Conservation (phyloP, 768 basidiomycete genomes). For the Boletus speciosus region DNA sequence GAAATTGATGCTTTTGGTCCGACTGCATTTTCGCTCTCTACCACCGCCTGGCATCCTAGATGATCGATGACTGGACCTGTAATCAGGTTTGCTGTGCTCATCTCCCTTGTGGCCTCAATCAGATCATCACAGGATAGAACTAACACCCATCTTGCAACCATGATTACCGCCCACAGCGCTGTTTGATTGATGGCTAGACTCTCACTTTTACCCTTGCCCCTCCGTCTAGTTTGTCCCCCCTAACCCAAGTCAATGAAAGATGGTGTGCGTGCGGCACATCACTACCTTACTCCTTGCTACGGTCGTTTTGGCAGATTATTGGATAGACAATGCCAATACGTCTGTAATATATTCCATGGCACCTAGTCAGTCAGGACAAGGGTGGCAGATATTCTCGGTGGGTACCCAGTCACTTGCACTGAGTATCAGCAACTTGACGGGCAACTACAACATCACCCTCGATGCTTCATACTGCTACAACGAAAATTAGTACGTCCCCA, state of each 20-base stretch:
- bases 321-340: constrained; percentile 22
- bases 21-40: background rate
- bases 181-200: background rate
- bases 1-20: background rate
- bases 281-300: constrained; percentile 11
- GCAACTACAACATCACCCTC: constrained; percentile 15
- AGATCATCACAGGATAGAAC: too few relatives aligned
- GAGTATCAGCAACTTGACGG: constrained; percentile 15
- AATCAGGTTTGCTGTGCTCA: constrained; percentile 4
- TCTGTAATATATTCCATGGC: constrained; percentile 19
- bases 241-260: background rate
- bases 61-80: background rate
- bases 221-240: background rate
- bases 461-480: constrained; percentile 21
- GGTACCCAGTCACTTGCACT: background rate
- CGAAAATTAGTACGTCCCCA: constrained; percentile 23
- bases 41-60: background rate
- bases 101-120: background rate
- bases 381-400: constrained; percentile 13
- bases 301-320: constrained; percentile 18
- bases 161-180: background rate
- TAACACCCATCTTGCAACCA: background rate
- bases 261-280: constrained; percentile 3
- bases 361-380: constrained; percentile 6
- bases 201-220: background rate